Evolutionary conservation across 2,329 filamentous ascomycete genomes (phyloP), one percentile per base, ranked within the genome.

Genomic region (Dactylellina cionopaga): DNA sequence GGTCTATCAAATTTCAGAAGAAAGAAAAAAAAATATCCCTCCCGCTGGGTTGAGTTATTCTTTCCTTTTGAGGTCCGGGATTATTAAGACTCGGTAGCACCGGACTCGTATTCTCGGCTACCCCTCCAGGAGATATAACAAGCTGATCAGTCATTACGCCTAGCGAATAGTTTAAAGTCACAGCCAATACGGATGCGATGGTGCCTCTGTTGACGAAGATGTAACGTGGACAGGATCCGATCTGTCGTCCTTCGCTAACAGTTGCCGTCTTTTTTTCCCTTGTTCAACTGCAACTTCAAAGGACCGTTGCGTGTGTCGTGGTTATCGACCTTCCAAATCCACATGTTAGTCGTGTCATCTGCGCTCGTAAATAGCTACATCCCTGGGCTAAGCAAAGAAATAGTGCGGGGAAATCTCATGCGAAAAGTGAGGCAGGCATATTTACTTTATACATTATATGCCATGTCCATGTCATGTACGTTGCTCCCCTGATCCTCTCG

Each of bases 311-410:
- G 25, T 55, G 24, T 54, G 41, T 60, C 64, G 47, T 41, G 46
- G 41, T 39, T 62, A 55, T 62, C 56, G 46, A 70, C 65, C 56
- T 70, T 70, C 64, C 64, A 27, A 62, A 70, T 70, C 22, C 43
- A 49, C 39, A 41, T 39, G 37, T 29, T 59, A 44, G 33, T 17
- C 2, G 46, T 63, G 44, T 63, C 65, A 62, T 69, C 46, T 60
- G 47, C 51, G 31, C 49, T 62, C 37, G 51, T 41, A 39, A 31
- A 68, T 44, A 31, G 29, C 27, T 24, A 43, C 25, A 27, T 22
- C 15, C 24, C 35, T 24, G 17, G 49, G 43, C 43, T 49, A 25
- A 43, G 19, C 15, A 15, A 29, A 15, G 7, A 27, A 5, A n/a
- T 58, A 51, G 31, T 58, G 51, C 51, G 51, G 60, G 60, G 60